Percentiles rank a stretch among this genome's conserved stretches.
phyloP scores from a whole-genome alignment of 2,329 filamentous ascomycete genomes.

The Hypoxylon sp. region DNA sequence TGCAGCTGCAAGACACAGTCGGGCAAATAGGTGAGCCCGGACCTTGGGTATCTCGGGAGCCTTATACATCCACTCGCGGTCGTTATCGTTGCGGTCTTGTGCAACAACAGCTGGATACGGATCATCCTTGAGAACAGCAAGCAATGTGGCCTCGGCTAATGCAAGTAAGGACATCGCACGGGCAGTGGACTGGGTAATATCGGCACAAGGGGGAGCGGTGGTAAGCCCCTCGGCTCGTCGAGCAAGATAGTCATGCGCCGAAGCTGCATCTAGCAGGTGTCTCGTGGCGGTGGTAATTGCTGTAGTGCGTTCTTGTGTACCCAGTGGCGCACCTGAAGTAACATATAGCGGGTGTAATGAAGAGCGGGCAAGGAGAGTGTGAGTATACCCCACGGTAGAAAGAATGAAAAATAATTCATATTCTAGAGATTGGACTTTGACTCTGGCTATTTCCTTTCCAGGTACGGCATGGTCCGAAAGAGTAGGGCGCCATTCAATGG shows the following conservation, averaged over 20 bases:
- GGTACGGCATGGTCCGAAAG: slow-evolving; percentile 76
- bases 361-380: slow-evolving; percentile 79
- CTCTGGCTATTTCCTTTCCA: slow-evolving; percentile 74
- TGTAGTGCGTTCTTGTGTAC: slow-evolving; percentile 75
- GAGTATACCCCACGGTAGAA: slow-evolving; percentile 80
- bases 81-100: slow-evolving; percentile 84
- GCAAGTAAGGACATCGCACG: slow-evolving; percentile 75
- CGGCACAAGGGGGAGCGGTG: slow-evolving; percentile 63
- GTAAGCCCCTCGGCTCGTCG: slow-evolving; percentile 65
- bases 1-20: slow-evolving; percentile 87
- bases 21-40: slow-evolving; percentile 87
- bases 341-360: slow-evolving; percentile 81
- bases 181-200: slow-evolving; percentile 67
- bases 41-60: slow-evolving; percentile 90
- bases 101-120: slow-evolving; percentile 88
- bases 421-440: slow-evolving; percentile 80
- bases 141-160: slow-evolving; percentile 88
- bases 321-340: slow-evolving; percentile 72
- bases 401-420: slow-evolving; percentile 87
- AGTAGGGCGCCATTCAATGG: slow-evolving; percentile 88
- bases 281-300: slow-evolving; percentile 83
- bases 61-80: slow-evolving; percentile 97
- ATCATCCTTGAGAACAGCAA: slow-evolving; percentile 94
- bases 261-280: slow-evolving; percentile 81
- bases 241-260: slow-evolving; percentile 81